phyloP scores from a whole-genome alignment of 345 rosid genomes.

The Rhodamnia rubescens region DNA sequence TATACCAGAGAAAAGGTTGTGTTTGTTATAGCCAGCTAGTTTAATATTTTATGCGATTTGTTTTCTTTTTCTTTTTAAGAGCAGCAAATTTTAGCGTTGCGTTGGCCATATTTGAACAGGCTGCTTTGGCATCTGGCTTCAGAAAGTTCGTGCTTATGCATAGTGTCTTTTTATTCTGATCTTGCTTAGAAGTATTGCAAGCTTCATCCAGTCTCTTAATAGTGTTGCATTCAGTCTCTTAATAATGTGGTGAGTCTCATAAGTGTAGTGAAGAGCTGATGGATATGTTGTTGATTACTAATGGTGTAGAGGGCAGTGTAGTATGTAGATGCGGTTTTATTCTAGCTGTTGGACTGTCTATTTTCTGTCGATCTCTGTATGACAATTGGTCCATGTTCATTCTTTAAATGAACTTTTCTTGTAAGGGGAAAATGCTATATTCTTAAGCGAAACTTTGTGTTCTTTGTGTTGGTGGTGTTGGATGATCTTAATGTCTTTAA shows the following conservation, averaged over 20 bases:
- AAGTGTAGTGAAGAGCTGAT: background rate
- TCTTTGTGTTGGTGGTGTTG: background rate
- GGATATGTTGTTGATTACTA: background rate
- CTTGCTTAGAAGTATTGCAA: background rate
- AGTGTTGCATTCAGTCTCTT: background rate
- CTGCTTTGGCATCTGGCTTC: background rate
- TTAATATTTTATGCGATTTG: background rate
- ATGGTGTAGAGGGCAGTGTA: background rate
- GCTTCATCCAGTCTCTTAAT: background rate
- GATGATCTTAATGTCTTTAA: background rate
- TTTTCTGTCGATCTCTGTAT: background rate
- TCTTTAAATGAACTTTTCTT: background rate
- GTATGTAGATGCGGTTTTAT: background rate
- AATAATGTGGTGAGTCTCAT: background rate
- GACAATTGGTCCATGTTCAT: background rate
- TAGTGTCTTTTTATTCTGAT: background rate
- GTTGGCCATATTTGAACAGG: background rate
- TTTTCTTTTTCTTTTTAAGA: background rate
- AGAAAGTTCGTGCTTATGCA: background rate
- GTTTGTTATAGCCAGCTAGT: background rate
- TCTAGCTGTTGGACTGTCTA: background rate
- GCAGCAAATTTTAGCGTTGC: background rate
- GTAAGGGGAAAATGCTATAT: background rate
- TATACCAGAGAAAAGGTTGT: background rate
- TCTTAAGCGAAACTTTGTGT: background rate